phyloP scores from a whole-genome alignment of 495 filamentous ascomycete species.

The Penicillium nucicola region DNA sequence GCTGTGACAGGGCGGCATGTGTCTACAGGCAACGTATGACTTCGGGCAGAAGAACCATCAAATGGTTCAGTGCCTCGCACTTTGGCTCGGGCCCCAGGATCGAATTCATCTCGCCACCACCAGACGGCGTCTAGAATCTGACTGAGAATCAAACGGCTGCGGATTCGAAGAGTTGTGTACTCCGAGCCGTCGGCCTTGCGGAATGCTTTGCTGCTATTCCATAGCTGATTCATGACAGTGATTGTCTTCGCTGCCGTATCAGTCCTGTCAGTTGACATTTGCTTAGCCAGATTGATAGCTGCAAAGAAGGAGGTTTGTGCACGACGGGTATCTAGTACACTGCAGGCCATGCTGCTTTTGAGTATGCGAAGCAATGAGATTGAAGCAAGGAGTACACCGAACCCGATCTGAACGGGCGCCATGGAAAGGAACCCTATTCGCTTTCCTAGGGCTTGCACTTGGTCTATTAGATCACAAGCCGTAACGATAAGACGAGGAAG shows the following conservation, averaged over 20 bases:
- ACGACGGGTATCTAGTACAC: conserved; percentile 29
- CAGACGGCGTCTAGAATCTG: conserved; percentile 44
- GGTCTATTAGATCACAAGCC: conserved; percentile 36
- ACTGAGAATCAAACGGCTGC: conserved; percentile 40
- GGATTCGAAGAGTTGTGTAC: conserved; percentile 37
- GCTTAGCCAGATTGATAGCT: conserved; percentile 36
- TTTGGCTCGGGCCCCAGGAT: conserved; percentile 22
- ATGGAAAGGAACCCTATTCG: conserved; percentile 19
- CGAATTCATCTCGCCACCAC: conserved; percentile 51
- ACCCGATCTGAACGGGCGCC: conserved; percentile 30
- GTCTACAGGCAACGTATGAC: conserved; percentile 4
- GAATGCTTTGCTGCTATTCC: conserved; percentile 47
- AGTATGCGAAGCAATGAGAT: conserved; percentile 37
- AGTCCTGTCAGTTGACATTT: conserved; percentile 35
- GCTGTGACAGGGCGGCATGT: conserved; percentile 6
- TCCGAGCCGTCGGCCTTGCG: conserved; percentile 38
- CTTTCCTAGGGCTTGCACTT: conserved; percentile 21
- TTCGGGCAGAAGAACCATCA: conserved; percentile 14
- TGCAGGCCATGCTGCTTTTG: conserved; percentile 27
- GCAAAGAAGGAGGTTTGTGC: conserved; percentile 32
- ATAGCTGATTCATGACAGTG: conserved; percentile 35
- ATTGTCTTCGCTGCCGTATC: conserved; percentile 36
- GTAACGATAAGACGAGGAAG: conserved; percentile 31
- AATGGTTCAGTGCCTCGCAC: conserved; percentile 6
- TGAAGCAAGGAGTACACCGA: conserved; percentile 32